Evolutionary conservation across 2,329 filamentous ascomycete genomes (phyloP).

Genomic region (Ophiostoma novo-ulmi): DNA sequence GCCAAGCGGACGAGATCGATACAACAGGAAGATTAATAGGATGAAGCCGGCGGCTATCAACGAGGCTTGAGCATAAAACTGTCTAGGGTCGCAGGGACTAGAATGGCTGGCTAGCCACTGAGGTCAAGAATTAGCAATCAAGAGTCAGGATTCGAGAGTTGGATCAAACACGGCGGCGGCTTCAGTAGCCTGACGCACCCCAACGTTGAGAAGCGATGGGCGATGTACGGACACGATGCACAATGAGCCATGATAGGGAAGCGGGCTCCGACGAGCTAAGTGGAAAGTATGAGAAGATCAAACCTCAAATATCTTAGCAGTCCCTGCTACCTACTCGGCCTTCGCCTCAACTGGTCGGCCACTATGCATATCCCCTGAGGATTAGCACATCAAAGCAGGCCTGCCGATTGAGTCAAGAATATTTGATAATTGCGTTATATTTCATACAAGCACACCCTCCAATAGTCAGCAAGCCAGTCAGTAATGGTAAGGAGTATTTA

Average conservation of each 20-base stretch:
- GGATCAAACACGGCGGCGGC: background rate
- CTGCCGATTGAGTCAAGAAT: background rate
- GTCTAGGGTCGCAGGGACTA: background rate
- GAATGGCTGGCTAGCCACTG: background rate
- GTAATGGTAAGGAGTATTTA: background rate
- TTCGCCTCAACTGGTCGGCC: slow-evolving; percentile 2
- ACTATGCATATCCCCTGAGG: background rate
- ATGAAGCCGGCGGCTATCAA: slow-evolving; percentile 1
- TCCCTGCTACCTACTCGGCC: background rate
- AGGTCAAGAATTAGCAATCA: background rate
- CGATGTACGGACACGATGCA: background rate
- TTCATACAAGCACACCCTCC: slow-evolving; percentile 6
- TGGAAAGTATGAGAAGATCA: background rate
- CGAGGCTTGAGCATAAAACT: background rate
- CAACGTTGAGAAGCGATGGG: background rate
- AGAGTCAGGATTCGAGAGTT: background rate
- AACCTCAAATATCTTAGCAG: background rate
- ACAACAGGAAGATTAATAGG: slow-evolving; percentile 1
- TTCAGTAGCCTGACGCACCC: background rate
- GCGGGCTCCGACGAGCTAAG: background rate
- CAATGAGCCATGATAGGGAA: background rate
- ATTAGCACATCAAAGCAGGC: background rate
- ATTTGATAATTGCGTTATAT: background rate
- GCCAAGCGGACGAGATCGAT: background rate
- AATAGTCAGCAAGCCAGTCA: no score